phyloP scores from a whole-genome alignment of 2,329 filamentous ascomycete genomes.

The Diaporthe ilicicola region DNA sequence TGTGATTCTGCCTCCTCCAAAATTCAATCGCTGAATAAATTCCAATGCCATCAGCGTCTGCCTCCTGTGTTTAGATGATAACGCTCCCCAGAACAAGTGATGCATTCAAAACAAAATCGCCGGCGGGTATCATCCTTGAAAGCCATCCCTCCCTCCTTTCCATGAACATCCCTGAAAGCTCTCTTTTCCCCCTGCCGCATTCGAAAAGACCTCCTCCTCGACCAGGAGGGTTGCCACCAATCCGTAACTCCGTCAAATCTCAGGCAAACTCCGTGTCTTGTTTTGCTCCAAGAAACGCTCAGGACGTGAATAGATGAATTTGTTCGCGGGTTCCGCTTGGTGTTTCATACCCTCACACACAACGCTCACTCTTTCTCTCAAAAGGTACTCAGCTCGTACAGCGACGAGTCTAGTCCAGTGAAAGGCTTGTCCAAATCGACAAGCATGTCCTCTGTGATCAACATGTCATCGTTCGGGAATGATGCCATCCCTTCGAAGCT shows the following conservation, averaged over 20 bases:
- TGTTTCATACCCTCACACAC: neutral
- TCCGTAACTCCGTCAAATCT: constrained; percentile 25
- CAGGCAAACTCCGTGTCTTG: constrained; percentile 13
- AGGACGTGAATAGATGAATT: neutral
- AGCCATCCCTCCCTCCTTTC: constrained; percentile 12
- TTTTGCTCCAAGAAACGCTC: neutral
- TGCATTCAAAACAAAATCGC: constrained; percentile 28
- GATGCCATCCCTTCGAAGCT: constrained; percentile 37
- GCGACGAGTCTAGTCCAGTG: constrained; percentile 53
- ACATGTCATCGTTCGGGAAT: constrained; percentile 37
- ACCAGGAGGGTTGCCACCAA: constrained; percentile 1
- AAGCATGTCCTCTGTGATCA: constrained; percentile 29
- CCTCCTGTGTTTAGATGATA: neutral
- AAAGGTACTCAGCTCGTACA: constrained; percentile 50
- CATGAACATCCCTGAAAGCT: constrained; percentile 21
- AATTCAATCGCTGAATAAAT: neutral
- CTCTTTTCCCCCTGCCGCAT: constrained; percentile 28
- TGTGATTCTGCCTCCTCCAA: neutral
- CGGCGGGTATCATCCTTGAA: constrained; percentile 34
- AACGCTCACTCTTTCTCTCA: neutral
- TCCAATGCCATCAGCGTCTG: neutral
- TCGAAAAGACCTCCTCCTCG: constrained; percentile 1
- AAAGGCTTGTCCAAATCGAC: constrained; percentile 62
- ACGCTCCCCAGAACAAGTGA: constrained; percentile 2
- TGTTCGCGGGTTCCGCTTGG: neutral